These are phyloP conservation scores for Emericellopsis cladophorae DNA, from an alignment of 2,329 filamentous ascomycete species.

Conservation along the genomic window DNA sequence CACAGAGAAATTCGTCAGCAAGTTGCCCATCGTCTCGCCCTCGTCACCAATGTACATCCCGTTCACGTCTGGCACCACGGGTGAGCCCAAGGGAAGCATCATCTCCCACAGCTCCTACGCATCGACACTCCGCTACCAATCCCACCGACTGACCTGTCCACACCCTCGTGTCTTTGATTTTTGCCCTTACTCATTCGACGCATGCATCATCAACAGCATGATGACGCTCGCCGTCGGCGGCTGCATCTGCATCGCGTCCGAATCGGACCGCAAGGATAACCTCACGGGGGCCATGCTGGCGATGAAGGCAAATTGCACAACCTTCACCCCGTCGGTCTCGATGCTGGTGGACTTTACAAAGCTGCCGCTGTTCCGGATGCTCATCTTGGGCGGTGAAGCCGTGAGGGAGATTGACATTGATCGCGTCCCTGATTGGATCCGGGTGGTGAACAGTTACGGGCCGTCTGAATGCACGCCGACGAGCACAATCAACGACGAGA, in stretches of 20 bases:
- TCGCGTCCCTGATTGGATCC: slow-evolving; percentile 5
- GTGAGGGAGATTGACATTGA: slow-evolving; percentile 4
- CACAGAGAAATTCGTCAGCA: too few relatives aligned
- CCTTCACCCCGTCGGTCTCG: slow-evolving; percentile 1
- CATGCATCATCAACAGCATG: slow-evolving; percentile 1
- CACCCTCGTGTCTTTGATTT: not conserved
- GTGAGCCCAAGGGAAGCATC: not conserved
- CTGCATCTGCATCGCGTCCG: slow-evolving; percentile 24
- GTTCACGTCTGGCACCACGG: slow-evolving; percentile 12
- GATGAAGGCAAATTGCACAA: not conserved
- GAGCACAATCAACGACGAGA: not conserved
- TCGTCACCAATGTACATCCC: too few relatives aligned
- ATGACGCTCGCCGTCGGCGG: slow-evolving; percentile 14
- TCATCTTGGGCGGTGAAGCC: slow-evolving; percentile 6
- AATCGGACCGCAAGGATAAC: slow-evolving; percentile 8
- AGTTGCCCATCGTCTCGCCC: slow-evolving; percentile 7
- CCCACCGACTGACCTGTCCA: too few relatives aligned
- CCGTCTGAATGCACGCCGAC: too few relatives aligned
- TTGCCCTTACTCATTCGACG: not conserved
- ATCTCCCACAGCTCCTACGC: not conserved
- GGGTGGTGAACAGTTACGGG: slow-evolving; percentile 6
- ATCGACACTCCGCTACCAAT: too few relatives aligned
- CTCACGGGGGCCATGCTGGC: not conserved
- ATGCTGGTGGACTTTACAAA: not conserved
- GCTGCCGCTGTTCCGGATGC: not conserved